Conservation (phyloP, 2,329 filamentous ascomycete genomes). For the Fusarium fracticaudum region DNA sequence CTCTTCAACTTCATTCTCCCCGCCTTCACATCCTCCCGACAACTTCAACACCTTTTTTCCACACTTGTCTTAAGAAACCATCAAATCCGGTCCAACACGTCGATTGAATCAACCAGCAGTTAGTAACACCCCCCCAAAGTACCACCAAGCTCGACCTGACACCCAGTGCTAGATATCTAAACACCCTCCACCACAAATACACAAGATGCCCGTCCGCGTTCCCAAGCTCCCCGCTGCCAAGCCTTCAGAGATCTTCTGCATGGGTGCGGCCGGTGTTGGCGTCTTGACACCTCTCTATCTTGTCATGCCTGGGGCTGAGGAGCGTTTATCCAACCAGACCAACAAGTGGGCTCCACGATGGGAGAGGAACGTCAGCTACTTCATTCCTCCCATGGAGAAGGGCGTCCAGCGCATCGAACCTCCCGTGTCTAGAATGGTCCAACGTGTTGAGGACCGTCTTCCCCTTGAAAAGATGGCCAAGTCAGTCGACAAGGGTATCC, state of each 20-base stretch:
- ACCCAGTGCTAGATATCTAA: neutral
- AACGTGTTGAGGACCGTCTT: constrained; percentile 57
- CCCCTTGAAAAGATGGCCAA: constrained; percentile 62
- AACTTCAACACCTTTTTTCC: neutral
- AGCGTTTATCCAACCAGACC: constrained; percentile 63
- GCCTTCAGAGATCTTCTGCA: constrained; percentile 60
- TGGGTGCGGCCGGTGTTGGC: constrained; percentile 63
- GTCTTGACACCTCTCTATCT: constrained; percentile 67
- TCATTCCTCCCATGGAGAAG: constrained; percentile 58
- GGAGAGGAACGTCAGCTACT: constrained; percentile 66
- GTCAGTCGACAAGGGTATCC: constrained; percentile 59
- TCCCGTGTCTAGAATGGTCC: constrained; percentile 56
- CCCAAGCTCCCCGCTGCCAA: constrained; percentile 60
- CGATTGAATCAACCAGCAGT: constrained; percentile 18
- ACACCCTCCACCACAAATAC: neutral
- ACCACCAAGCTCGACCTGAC: neutral
- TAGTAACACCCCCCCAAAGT: neutral
- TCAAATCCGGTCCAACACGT: neutral
- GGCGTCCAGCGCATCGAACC: constrained; percentile 61
- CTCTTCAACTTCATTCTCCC: neutral
- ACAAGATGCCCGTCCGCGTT: constrained; percentile 58
- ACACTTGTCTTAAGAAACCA: neutral
- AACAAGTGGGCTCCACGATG: constrained; percentile 68
- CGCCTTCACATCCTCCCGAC: neutral
- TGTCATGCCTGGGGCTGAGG: constrained; percentile 65